Conservation (phyloP, 352 stramenopile species). For the Phytophthora constricta region DNA sequence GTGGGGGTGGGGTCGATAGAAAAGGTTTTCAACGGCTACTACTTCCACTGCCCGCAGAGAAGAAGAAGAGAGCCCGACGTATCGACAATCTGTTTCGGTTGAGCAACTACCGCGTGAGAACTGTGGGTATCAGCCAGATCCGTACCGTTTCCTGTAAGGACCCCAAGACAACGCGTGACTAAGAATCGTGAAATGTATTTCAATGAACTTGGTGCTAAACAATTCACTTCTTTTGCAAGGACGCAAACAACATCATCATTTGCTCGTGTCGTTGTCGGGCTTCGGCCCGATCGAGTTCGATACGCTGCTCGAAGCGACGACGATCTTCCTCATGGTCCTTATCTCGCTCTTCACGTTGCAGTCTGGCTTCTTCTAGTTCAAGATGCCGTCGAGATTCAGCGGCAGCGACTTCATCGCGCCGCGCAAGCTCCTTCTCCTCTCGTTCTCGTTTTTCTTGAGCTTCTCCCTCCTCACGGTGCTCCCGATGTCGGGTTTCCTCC, state of each 20-base stretch:
- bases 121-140: no score
- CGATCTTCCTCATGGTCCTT: not conserved
- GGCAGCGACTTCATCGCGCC: no score
- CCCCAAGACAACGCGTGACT: not conserved
- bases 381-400: no score
- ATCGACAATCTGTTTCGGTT: constrained; percentile 1
- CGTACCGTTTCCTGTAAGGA: no score
- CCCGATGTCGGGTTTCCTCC: not conserved
- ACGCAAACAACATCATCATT: not conserved
- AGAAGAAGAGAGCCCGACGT: not conserved
- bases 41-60: not conserved
- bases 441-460: not conserved
- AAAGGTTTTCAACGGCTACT: constrained; percentile 9
- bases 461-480: not conserved
- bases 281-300: not conserved
- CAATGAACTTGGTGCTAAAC: not conserved
- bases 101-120: constrained; percentile 6
- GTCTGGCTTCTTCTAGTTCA: no score
- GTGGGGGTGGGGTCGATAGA: constrained; percentile 9
- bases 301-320: not conserved
- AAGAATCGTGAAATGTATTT: not conserved
- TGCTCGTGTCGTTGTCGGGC: not conserved
- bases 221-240: not conserved
- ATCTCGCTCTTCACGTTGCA: no score
- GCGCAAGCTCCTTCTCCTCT: no score